Conservation (phyloP, 2,329 filamentous ascomycete genomes). For the Paramyrothecium sp. region DNA sequence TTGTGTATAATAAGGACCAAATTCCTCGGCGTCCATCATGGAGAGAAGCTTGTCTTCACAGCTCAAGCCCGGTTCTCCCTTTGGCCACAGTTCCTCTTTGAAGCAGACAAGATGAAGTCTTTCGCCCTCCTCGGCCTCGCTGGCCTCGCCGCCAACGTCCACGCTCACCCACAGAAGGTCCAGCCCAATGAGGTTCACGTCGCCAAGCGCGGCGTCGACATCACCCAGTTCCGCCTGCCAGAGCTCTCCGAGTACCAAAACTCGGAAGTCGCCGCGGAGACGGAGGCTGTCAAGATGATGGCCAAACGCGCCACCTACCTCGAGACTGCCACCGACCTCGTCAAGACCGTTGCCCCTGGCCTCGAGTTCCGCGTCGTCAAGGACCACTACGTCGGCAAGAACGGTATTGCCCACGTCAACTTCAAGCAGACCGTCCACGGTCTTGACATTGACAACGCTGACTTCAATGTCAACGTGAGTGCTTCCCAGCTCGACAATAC, state of each 20-base stretch:
- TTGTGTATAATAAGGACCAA: not conserved
- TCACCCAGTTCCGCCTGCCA: conserved; percentile 29
- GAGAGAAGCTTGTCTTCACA: not conserved
- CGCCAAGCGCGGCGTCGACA: conserved; percentile 27
- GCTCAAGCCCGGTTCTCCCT: not conserved
- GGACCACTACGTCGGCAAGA: conserved; percentile 53
- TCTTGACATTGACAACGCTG: conserved; percentile 59
- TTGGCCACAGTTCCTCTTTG: not conserved
- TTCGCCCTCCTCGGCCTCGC: conserved; percentile 30
- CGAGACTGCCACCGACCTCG: conserved; percentile 41
- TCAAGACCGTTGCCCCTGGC: conserved; percentile 34
- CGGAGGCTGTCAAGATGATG: conserved; percentile 16
- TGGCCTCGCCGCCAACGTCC: conserved; percentile 26
- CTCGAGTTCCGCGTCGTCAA: conserved; percentile 48
- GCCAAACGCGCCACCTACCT: conserved; percentile 34
- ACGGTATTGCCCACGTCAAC: conserved; percentile 56
- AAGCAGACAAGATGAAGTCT: conserved; percentile 25
- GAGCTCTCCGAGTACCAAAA: conserved; percentile 25
- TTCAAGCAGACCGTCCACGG: conserved; percentile 59
- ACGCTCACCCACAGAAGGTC: conserved; percentile 28
- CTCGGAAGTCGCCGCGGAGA: conserved; percentile 13
- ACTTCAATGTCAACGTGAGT: conserved; percentile 60
- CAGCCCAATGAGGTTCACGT: conserved; percentile 18
- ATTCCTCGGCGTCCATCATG: not conserved
- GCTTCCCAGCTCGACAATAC: conserved; percentile 55